Conservation (phyloP, 352 stramenopile species). For the Elongisporangium undulatum region DNA sequence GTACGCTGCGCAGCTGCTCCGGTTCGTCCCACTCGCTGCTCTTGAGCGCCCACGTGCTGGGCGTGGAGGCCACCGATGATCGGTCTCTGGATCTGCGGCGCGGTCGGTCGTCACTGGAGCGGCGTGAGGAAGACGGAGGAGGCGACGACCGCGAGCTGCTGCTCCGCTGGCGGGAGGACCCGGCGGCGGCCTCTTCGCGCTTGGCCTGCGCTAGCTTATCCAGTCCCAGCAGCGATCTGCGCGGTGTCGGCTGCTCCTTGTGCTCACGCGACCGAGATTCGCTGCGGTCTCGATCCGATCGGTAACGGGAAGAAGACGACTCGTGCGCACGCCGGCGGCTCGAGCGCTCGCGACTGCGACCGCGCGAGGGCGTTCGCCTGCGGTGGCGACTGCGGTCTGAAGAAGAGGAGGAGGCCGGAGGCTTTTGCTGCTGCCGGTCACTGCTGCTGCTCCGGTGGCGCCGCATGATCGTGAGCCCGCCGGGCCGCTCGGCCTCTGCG, state of each 20-base stretch:
- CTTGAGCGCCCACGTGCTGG: slow-evolving; percentile 27
- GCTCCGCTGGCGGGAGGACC: neutral
- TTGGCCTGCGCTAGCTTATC: slow-evolving; percentile 63
- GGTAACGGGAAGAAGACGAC: slow-evolving; percentile 1
- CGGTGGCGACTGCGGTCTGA: slow-evolving; percentile 1
- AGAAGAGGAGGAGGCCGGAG: neutral
- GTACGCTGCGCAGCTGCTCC: slow-evolving; percentile 60
- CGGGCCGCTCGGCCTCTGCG: neutral
- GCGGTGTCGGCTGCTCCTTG: neutral
- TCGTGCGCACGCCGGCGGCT: slow-evolving; percentile 1
- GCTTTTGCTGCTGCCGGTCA: neutral
- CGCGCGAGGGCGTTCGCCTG: slow-evolving; percentile 8
- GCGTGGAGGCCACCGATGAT: slow-evolving; percentile 8
- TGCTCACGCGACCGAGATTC: neutral
- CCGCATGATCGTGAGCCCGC: slow-evolving; percentile 3
- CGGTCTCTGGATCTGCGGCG: neutral
- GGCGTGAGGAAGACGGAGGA: neutral
- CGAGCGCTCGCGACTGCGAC: slow-evolving; percentile 7
- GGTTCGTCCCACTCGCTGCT: slow-evolving; percentile 75
- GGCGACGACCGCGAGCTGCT: neutral
- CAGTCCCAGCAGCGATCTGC: slow-evolving; percentile 47
- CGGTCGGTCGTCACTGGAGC: slow-evolving; percentile 1
- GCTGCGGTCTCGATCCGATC: slow-evolving; percentile 8
- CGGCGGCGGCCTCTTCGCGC: slow-evolving; percentile 27
- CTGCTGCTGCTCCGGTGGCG: slow-evolving; percentile 6